These are phyloP conservation scores for Puccinellia tenuiflora DNA, from an alignment of 176 grass and related monocot species.

Conservation along the genomic window DNA sequence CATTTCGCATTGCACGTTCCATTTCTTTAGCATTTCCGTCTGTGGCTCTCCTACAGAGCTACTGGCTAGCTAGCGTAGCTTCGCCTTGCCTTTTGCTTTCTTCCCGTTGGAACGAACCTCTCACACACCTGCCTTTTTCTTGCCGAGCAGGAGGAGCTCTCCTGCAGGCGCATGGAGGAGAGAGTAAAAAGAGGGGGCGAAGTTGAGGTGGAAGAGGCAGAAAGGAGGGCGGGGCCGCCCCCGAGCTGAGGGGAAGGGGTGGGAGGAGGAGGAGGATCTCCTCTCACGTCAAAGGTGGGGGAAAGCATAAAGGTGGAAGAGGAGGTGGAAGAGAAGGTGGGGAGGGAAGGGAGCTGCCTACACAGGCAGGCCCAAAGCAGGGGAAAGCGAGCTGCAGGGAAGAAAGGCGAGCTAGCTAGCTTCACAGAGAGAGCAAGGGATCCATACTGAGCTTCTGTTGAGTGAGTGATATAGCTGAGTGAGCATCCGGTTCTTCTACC, in stretches of 20 bases:
- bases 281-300: conserved; percentile 33
- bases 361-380: neutral
- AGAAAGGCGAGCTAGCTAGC: neutral
- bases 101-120: neutral
- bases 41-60: conserved; percentile 5
- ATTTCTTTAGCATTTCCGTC: conserved; percentile 18
- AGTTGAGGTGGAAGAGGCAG: neutral
- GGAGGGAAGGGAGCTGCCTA: neutral
- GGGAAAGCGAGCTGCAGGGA: neutral
- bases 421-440: neutral
- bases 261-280: conserved; percentile 32
- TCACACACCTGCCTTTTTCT: conserved; percentile 14
- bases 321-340: neutral
- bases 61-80: neutral
- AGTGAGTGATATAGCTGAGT: conserved; percentile 10
- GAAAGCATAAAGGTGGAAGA: conserved; percentile 38
- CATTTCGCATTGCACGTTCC: neutral
- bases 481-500: conserved; percentile 32
- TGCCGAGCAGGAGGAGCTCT: conserved; percentile 1
- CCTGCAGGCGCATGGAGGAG: conserved; percentile 13
- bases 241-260: conserved; percentile 12
- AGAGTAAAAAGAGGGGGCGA: neutral
- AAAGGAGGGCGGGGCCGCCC: conserved; percentile 27
- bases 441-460: neutral
- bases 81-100: conserved; percentile 19